Percentiles rank a stretch among this genome's conserved stretches.
Conservation (phyloP, 805 yeast genomes). For the Teunomyces panamensis region DNA sequence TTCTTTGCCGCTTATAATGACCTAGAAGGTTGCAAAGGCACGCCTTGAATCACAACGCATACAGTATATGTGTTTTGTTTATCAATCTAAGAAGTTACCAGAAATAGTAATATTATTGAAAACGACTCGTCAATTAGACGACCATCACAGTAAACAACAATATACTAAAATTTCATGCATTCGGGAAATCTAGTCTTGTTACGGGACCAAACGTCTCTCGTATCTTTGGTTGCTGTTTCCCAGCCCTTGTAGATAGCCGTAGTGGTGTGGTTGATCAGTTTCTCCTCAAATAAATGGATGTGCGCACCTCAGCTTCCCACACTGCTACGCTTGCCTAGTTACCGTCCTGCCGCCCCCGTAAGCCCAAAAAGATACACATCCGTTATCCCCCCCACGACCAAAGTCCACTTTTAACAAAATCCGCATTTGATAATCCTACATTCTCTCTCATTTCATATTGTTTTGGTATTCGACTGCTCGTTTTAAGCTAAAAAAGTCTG, state of each 20-base stretch:
- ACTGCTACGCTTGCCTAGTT: slow-evolving; percentile 2
- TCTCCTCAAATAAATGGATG: not conserved
- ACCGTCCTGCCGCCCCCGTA: slow-evolving; percentile 5
- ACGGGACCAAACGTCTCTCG: not conserved
- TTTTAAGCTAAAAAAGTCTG: slow-evolving; percentile 3
- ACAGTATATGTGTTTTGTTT: not conserved
- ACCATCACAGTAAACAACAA: not conserved
- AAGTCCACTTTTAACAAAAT: not conserved
- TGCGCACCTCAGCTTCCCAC: slow-evolving; percentile 1
- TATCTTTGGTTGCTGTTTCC: not conserved
- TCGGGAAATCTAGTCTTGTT: not conserved
- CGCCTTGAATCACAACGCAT: not conserved
- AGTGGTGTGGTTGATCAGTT: not conserved
- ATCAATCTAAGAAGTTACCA: slow-evolving; percentile 2
- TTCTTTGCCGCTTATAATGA: not conserved
- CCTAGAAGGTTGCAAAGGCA: not conserved
- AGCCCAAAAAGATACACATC: slow-evolving; percentile 2
- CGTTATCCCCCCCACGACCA: slow-evolving; percentile 2
- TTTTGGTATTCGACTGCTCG: slow-evolving; percentile 2
- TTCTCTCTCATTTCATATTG: slow-evolving; percentile 4
- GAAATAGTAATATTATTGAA: slow-evolving; percentile 1
- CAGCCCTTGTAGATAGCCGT: not conserved
- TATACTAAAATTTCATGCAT: slow-evolving; percentile 1
- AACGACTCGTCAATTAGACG: slow-evolving; percentile 4
- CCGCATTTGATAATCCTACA: slow-evolving; percentile 3